phyloP scores from a whole-genome alignment of 768 basidiomycete genomes.

The Hericium coralloides region DNA sequence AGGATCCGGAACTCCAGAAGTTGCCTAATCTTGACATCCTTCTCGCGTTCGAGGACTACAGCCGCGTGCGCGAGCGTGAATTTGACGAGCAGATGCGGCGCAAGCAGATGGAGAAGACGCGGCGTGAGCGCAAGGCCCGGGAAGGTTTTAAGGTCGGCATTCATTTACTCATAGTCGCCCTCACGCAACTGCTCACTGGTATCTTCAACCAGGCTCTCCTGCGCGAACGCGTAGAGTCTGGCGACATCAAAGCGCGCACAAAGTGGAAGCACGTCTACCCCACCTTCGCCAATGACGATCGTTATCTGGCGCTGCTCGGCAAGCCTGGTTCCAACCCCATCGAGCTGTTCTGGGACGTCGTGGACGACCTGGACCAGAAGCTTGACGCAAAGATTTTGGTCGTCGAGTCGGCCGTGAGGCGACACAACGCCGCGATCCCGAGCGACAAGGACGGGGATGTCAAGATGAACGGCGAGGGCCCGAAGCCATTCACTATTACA shows the following conservation, averaged over 20 bases:
- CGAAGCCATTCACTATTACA: conserved; percentile 31
- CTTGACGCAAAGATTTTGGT: conserved; percentile 71
- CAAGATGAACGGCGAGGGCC: conserved; percentile 11
- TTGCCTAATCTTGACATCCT: conserved; percentile 89
- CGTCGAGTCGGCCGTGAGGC: conserved; percentile 53
- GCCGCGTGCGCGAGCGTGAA: conserved; percentile 81
- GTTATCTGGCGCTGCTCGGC: conserved; percentile 86
- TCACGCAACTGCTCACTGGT: background rate
- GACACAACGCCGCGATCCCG: conserved; percentile 32
- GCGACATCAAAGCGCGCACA: conserved; percentile 67
- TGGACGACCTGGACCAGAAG: conserved; percentile 81
- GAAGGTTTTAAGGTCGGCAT: conserved; percentile 76
- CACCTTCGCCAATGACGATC: conserved; percentile 60
- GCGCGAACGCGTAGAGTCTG: conserved; percentile 51
- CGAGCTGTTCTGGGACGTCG: conserved; percentile 92
- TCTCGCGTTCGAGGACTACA: conserved; percentile 90
- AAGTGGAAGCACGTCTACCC: conserved; percentile 93
- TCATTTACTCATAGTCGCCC: background rate
- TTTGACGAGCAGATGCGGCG: conserved; percentile 82
- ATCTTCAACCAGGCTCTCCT: conserved; percentile 50
- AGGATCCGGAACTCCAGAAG: conserved; percentile 67
- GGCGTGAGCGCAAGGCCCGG: conserved; percentile 81
- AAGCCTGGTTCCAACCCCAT: conserved; percentile 92
- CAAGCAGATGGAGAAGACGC: conserved; percentile 71
- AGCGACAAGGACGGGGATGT: conserved; percentile 19